These are phyloP conservation scores for Ustilago shanxiensis DNA, from an alignment of 1,284 basidiomycete species.

Conservation along the genomic window DNA sequence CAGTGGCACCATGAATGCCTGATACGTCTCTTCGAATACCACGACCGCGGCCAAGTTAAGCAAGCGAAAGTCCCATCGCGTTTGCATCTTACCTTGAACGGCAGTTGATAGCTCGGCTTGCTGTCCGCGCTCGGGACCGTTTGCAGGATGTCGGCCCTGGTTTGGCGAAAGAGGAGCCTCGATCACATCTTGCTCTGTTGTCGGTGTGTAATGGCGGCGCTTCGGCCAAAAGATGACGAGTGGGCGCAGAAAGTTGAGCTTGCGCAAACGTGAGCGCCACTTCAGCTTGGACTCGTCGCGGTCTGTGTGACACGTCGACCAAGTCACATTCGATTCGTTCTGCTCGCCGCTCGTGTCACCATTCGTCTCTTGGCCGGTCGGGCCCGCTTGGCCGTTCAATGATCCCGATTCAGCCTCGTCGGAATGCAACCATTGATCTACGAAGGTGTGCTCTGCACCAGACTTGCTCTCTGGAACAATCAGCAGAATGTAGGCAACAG, in stretches of 20 bases:
- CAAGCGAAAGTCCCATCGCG: slow-evolving; percentile 49
- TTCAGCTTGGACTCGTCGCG: slow-evolving; percentile 39
- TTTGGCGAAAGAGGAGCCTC: slow-evolving; percentile 24
- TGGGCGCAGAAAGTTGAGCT: slow-evolving; percentile 58
- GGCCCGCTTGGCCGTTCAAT: slow-evolving; percentile 15
- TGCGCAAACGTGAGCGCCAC: slow-evolving; percentile 44
- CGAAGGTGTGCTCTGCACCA: slow-evolving; percentile 48
- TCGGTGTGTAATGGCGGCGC: slow-evolving; percentile 33
- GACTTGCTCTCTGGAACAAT: slow-evolving; percentile 62
- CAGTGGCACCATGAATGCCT: slow-evolving; percentile 63
- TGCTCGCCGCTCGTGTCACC: slow-evolving; percentile 10
- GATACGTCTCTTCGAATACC: slow-evolving; percentile 62
- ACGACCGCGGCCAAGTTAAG: slow-evolving; percentile 58
- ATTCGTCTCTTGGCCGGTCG: neutral
- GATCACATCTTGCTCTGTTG: slow-evolving; percentile 34
- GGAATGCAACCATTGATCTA: slow-evolving; percentile 52
- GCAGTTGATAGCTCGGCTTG: slow-evolving; percentile 30
- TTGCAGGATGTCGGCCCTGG: neutral
- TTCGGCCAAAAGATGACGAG: slow-evolving; percentile 56
- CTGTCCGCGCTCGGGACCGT: neutral
- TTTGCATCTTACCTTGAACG: slow-evolving; percentile 29
- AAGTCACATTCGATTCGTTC: slow-evolving; percentile 37
- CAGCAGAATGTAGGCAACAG: slow-evolving; percentile 51
- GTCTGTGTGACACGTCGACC: slow-evolving; percentile 39
- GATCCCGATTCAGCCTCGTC: slow-evolving; percentile 35